Base-by-base conservation (phyloP, 1,284 basidiomycete species). In the Thelephora terrestris region DNA sequence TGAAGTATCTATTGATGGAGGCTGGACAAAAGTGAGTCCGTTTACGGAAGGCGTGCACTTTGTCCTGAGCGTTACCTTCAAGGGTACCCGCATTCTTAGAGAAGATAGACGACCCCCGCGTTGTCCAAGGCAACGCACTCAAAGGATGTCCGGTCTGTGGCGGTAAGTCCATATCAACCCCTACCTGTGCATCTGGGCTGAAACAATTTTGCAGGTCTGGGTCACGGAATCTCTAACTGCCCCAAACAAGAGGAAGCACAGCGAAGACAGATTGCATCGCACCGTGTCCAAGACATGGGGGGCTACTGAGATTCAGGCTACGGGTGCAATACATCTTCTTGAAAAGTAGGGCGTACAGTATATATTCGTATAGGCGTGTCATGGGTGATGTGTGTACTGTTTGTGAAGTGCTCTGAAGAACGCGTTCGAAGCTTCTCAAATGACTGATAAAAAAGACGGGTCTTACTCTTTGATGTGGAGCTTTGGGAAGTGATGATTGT, bases 1-100 rank as follows among this genome's bases (percentile, higher is more conserved):
- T 99, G 54, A 99, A 99, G 68, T 99, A 99, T 62, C 69, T 99
- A 45, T 70, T 99, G 46, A 87, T 96, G 74, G 96, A 99, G 65
- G 94, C 95, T 2, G 96, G 95, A 47, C 96, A 99, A 69, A 93
- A 93, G 89, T 87, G 51, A 47, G 79, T 73, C 40, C 18, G 35
- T 34, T 16, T 45, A 36, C 29, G 44, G 45, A 50, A 42, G 39
- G 52, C 47, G 40, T 43, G 18, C 35, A 47, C 45, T 27, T 21
- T 10, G 29, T 18, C 7, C 36, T 29, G 24, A 21, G 49, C 29
- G 36, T 29, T 23, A 38, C 37, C 55, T 32, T 43, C 4, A 57
- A 94, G 93, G 61, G 92, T 99, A 6, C 96, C 96, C 0, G 90
- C 92, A n/a, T 99, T 99, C 73, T 68, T 99, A 54, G 70, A 79